Percentiles rank a stretch among this genome's conserved stretches.
Conservation (phyloP, 441 rosid genomes). For the Adansonia gregorii region DNA sequence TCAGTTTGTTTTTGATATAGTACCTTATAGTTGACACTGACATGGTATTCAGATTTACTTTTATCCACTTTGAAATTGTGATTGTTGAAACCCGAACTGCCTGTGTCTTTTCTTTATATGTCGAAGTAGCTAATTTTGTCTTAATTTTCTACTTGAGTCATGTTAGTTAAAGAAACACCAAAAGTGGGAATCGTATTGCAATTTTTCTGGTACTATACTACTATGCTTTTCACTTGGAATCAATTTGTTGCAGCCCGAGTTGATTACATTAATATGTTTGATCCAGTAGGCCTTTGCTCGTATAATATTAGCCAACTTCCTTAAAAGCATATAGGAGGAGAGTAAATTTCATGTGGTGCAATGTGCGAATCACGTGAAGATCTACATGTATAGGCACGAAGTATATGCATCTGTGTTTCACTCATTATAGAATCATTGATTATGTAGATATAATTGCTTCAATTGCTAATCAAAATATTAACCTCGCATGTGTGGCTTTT, state of each 20-base stretch:
- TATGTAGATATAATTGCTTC: neutral
- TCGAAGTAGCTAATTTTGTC: neutral
- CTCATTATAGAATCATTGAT: neutral
- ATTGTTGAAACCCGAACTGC: neutral
- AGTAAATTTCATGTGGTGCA: neutral
- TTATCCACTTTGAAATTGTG: neutral
- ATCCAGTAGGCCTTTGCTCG: neutral
- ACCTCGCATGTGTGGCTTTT: neutral
- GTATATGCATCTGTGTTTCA: neutral
- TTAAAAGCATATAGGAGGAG: neutral
- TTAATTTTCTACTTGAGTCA: neutral
- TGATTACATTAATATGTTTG: neutral
- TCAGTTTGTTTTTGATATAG: neutral
- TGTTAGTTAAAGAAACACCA: constrained; percentile 13
- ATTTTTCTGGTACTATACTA: neutral
- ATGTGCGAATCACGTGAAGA: neutral
- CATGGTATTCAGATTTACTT: neutral
- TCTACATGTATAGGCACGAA: neutral
- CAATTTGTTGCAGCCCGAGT: neutral
- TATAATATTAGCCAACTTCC: neutral
- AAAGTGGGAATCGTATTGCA: neutral
- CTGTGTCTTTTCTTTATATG: neutral
- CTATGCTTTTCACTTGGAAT: neutral
- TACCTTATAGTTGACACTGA: neutral
- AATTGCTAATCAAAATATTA: neutral